Conservation (phyloP, 306 rosid species). For the Begonia fuchsioides region DNA sequence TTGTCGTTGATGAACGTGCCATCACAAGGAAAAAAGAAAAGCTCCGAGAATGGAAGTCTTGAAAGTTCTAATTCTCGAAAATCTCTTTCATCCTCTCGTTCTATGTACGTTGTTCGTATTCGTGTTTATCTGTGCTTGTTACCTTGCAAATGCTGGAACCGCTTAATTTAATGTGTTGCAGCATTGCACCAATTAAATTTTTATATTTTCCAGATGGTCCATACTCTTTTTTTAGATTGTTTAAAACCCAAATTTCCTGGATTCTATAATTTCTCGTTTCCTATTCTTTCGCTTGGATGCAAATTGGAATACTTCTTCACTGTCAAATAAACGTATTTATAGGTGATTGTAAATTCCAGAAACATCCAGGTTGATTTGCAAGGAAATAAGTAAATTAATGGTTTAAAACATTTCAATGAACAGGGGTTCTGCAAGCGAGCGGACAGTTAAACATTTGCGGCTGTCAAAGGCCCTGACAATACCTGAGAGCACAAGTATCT, state of each 20-base stretch:
- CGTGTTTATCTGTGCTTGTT: neutral
- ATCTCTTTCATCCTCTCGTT: conserved; percentile 33
- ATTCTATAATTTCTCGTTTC: neutral
- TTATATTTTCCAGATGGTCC: neutral
- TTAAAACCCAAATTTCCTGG: neutral
- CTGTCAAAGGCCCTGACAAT: conserved; percentile 85
- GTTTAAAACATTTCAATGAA: conserved; percentile 10
- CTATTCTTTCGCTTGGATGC: neutral
- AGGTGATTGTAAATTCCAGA: too few relatives aligned
- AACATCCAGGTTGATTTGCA: too few relatives aligned
- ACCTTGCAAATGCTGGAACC: neutral
- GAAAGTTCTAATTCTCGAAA: conserved; percentile 27
- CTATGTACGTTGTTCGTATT: conserved; percentile 19
- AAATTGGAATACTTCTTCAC: neutral
- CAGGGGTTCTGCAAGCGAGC: conserved; percentile 67
- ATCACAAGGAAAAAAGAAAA: conserved; percentile 33
- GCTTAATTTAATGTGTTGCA: too few relatives aligned
- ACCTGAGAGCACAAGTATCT: conserved; percentile 65
- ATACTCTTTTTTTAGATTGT: neutral
- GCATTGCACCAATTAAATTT: too few relatives aligned
- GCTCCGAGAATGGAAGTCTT: conserved; percentile 25
- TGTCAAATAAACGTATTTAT: too few relatives aligned
- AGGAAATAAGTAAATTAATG: neutral
- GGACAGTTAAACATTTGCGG: conserved; percentile 73
- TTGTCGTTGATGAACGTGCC: conserved; percentile 22